Conservation (phyloP, 2,329 filamentous ascomycete genomes). For the Sporothrix brunneoviolacea region DNA sequence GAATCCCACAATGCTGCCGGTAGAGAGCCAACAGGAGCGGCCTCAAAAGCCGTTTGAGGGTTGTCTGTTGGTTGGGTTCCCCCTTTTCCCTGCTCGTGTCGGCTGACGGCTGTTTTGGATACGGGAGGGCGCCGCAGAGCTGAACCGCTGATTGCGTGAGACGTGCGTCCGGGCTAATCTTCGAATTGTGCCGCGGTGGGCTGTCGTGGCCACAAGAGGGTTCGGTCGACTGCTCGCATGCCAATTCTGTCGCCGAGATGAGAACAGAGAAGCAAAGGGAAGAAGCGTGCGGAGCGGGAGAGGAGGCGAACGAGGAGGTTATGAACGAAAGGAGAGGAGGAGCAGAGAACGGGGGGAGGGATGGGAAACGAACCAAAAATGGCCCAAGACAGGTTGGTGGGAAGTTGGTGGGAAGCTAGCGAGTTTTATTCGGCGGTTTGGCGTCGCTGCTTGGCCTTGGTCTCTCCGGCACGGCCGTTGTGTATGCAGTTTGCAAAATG, state of each 20-base stretch:
- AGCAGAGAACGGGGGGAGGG: not conserved
- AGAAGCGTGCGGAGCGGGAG: not conserved
- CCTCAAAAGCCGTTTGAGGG: no score
- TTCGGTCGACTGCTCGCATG: no score
- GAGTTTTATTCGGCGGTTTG: slow-evolving; percentile 7
- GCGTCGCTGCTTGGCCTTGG: not conserved
- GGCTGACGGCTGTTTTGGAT: slow-evolving; percentile 7
- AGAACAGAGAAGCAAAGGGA: not conserved
- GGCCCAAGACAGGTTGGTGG: slow-evolving; percentile 7
- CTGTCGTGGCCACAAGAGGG: not conserved
- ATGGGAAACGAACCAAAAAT: slow-evolving; percentile 4
- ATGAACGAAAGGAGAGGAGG: not conserved
- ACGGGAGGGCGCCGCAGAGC: not conserved
- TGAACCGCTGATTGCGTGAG: no score
- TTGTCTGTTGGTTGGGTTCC: no score
- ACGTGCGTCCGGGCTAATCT: no score
- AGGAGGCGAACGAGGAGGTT: no score
- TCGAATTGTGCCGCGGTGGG: no score
- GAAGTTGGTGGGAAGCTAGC: slow-evolving; percentile 9
- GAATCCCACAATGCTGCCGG: not conserved
- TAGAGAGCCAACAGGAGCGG: no score
- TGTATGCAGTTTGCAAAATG: no score
- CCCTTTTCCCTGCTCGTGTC: no score
- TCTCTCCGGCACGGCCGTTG: not conserved
- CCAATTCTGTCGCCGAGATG: no score